phyloP scores from a whole-genome alignment of 148 eudicot genomes.

The Fagopyrum esculentum region DNA sequence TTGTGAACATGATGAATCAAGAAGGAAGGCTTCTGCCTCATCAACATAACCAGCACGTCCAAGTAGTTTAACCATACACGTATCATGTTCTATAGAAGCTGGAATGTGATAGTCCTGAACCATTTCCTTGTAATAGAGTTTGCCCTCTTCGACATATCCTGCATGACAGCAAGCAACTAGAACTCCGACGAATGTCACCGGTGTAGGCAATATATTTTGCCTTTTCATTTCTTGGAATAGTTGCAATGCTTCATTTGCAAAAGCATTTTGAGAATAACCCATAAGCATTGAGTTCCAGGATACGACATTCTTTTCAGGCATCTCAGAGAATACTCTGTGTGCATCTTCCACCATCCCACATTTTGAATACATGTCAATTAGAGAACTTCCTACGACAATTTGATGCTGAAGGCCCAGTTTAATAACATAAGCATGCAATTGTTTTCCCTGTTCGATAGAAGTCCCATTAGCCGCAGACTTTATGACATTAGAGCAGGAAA shows the following conservation, averaged over 20 bases:
- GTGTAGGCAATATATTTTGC: conserved; percentile 21
- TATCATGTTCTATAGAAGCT: conserved; percentile 59
- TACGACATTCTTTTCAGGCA: conserved; percentile 37
- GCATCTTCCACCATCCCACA: conserved; percentile 45
- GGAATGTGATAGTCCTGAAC: conserved; percentile 37
- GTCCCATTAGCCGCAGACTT: conserved; percentile 28
- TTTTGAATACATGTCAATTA: conserved; percentile 48
- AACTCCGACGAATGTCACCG: conserved; percentile 39
- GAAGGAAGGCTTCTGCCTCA: conserved; percentile 38
- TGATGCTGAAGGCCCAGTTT: conserved; percentile 27
- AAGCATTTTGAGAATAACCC: conserved; percentile 44
- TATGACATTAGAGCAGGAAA: conserved; percentile 33
- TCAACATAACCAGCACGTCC: conserved; percentile 54
- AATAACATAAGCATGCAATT: conserved; percentile 33
- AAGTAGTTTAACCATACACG: conserved; percentile 71
- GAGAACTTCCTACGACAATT: conserved; percentile 37
- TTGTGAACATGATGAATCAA: conserved; percentile 30
- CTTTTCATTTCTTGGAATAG: conserved; percentile 36
- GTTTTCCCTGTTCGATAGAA: conserved; percentile 23
- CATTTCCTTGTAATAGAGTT: conserved; percentile 51
- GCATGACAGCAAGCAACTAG: conserved; percentile 74
- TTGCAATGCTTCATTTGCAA: conserved; percentile 35
- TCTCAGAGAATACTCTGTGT: conserved; percentile 21
- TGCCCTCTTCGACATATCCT: conserved; percentile 49
- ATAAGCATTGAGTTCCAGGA: conserved; percentile 46